Base-by-base conservation (phyloP, 2,329 filamentous ascomycete species). In the Xylaria sp. region DNA sequence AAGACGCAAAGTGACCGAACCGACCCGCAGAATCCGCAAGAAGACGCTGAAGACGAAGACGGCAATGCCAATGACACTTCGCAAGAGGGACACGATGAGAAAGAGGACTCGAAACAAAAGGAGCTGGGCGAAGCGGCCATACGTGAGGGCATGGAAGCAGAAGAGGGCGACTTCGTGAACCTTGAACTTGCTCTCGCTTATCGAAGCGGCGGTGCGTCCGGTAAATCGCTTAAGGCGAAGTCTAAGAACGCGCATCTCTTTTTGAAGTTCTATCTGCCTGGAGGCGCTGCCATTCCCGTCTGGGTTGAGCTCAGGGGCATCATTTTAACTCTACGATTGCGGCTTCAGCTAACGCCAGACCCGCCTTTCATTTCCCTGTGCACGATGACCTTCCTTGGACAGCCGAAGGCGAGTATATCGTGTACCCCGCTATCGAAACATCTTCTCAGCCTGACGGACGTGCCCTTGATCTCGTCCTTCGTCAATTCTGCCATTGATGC, bases 121-220 rank as follows among this genome's bases (percentile, higher is more conserved):
- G 69, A 73, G 21, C 65, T 74, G 21, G 71, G 75, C 18, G 73
- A 76, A 59, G 57, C 60, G n/a, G 63, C 67, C 0, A 60, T 74
- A 18, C 71, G 71, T 2, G 79, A 86, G 62, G 86, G 85, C 1
- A 88, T 90, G 85, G 85, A 89, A 63, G 88, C 86, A 2, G 88
- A 91, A 69, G 87, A 91, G 66, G 88, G 88, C 9, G 88, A 91
- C 59, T 91, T 91, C 63, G 80, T 91, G 68, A 92, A 92, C 64
- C 72, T 92, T 48, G 89, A 92, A 66, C 75, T 91, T 16, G 87
- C 87, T 0, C 87, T 92, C 63, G 85, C 89, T 1, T 92, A 92
- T 69, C 79, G 86, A 34, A 83, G 85, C 8, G n/a, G n/a, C 79
- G 85, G 24, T n/a, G 81, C 83, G 0, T 82, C 80, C 7, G 79